Evolutionary conservation across 768 basidiomycete genomes (phyloP).

Genomic region (Crassisporium funariophilum): DNA sequence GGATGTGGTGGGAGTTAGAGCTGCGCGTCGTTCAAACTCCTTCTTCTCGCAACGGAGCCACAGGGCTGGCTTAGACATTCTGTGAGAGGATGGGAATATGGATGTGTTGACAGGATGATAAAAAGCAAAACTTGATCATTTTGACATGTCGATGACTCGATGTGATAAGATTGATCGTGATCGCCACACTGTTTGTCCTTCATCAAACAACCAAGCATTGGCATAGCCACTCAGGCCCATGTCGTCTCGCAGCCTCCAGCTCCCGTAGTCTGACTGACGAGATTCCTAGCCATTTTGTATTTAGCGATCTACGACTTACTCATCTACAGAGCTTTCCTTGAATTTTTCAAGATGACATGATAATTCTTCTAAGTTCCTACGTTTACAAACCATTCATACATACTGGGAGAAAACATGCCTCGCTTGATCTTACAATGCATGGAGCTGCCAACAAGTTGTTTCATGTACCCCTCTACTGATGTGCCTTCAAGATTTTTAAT

Average conservation of each 20-base stretch:
- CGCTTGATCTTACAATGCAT: no score
- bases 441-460: no score
- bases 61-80: conserved; percentile 58
- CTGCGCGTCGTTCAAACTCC: conserved; percentile 89
- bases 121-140: not conserved
- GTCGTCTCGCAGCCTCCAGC: not conserved
- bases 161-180: conserved; percentile 15
- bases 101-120: not conserved
- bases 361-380: no score
- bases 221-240: conserved; percentile 16
- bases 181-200: no score
- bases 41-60: conserved; percentile 99
- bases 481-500: conserved; percentile 20
- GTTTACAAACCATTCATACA: no score
- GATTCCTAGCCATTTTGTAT: no score
- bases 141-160: conserved; percentile 5
- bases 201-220: conserved; percentile 4
- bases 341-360: no score
- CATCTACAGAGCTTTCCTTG: no score
- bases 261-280: not conserved
- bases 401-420: no score
- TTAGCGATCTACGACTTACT: no score
- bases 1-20: conserved; percentile 89
- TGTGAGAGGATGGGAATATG: conserved; percentile 10
- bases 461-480: no score